Evolutionary conservation across 495 filamentous ascomycete genomes (phyloP), one percentile per base, ranked within the genome.

Genomic region (Diplogelasinospora grovesii): DNA sequence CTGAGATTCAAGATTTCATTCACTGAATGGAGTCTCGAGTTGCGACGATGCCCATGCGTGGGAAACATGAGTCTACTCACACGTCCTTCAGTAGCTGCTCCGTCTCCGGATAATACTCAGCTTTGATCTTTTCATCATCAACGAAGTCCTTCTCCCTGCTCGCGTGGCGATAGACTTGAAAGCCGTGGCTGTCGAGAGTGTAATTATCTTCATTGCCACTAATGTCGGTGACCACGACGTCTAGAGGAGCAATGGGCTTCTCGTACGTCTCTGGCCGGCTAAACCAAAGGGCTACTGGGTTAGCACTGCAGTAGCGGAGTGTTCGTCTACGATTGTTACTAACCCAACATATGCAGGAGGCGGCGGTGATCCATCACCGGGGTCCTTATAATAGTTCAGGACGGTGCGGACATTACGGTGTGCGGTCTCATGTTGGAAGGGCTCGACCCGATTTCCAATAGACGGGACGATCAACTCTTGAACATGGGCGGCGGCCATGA

Each of bases 41-140:
- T 5, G 13, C 13, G 9, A 20, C 11, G 15, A 27, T 1, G 4
- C 20, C 2, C 14, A 5, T n/a, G n/a, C n/a, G n/a, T n/a, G n/a
- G n/a, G n/a, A n/a, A n/a, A n/a, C n/a, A 75, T 63, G 18, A 22
- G 8, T 4, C 10, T 6, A 68, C 78, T 60, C 72, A 72, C 65
- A 78, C 82, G 5, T 77, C 65, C 21, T 81, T 69, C 20, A 86
- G 60, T 20, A 86, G 53, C 49, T 81, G 66, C 50, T 85, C 82
- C 3, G 69, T 74, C 55, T 85, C 81, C 0, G 76, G 68, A 46
- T 84, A 85, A 48, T 86, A 87, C 9, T 70, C 62, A 0, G 52
- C 54, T 54, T 81, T 76, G 62, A 86, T 83, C 46, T 79, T 60
- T 13, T 75, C 79, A n/a, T 86, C 80, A 45, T 87, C 80, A 4